phyloP scores from a whole-genome alignment of 768 basidiomycete species.

The Termitomyces heimii region DNA sequence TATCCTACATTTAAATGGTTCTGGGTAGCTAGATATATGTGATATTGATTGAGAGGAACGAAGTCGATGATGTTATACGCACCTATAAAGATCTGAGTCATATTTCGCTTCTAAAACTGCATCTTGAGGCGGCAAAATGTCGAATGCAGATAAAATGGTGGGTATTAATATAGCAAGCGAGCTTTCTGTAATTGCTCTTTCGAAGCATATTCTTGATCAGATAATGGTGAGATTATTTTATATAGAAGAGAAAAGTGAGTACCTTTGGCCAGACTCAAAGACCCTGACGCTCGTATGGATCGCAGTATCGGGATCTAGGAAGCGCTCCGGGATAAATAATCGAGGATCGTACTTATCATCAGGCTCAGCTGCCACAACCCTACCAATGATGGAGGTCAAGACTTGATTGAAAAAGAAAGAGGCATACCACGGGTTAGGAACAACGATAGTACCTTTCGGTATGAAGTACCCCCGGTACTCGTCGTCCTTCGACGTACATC shows the following conservation, averaged over 20 bases:
- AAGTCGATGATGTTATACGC: not conserved
- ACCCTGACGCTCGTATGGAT: not conserved
- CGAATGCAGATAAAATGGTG: not conserved
- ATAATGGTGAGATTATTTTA: not conserved
- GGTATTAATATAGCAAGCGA: not conserved
- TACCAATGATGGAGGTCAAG: not conserved
- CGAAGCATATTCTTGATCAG: not conserved
- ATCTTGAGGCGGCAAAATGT: not conserved
- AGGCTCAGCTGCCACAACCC: not conserved
- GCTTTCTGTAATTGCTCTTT: not conserved
- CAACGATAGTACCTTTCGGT: not conserved
- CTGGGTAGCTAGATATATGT: not conserved
- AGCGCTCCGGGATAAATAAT: not conserved
- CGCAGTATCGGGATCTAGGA: not conserved
- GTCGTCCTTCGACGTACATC: not conserved
- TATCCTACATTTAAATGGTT: not conserved
- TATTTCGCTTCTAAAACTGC: not conserved
- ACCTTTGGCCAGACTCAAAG: not conserved
- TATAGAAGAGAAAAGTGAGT: not conserved
- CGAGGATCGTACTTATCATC: not conserved
- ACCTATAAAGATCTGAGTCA: not conserved
- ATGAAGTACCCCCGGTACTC: not conserved
- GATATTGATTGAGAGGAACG: not conserved
- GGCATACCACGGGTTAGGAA: not conserved
- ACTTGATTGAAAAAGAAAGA: not conserved